Evolutionary conservation across 2,329 filamentous ascomycete species (phyloP).

Genomic region (Zarea fungicola): DNA sequence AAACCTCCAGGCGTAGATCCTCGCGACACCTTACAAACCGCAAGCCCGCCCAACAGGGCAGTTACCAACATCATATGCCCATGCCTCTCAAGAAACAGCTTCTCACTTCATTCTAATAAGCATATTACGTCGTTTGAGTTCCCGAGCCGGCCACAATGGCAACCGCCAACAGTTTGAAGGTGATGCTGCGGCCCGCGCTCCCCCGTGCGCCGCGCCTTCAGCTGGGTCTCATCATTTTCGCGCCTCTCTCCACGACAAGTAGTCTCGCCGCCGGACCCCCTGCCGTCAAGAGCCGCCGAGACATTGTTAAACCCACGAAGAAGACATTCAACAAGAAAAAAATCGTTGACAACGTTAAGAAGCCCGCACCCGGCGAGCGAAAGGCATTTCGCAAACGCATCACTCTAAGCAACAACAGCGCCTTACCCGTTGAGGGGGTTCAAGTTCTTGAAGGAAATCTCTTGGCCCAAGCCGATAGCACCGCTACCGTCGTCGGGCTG

Average conservation of each 20-base stretch:
- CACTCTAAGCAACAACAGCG: slow-evolving; percentile 90
- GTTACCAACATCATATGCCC: background rate
- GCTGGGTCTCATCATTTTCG: slow-evolving; percentile 27
- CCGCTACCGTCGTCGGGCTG: slow-evolving; percentile 65
- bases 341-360: slow-evolving; percentile 41
- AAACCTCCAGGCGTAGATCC: background rate
- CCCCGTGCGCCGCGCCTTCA: slow-evolving; percentile 29
- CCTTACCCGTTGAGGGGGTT: slow-evolving; percentile 68
- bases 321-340: slow-evolving; percentile 48
- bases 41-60: slow-evolving; percentile 3
- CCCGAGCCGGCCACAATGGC: slow-evolving; percentile 21
- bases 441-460: slow-evolving; percentile 52
- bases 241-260: slow-evolving; percentile 38
- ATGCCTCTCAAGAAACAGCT: background rate
- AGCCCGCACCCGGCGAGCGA: slow-evolving; percentile 70
- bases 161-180: slow-evolving; percentile 36
- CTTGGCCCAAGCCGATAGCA: slow-evolving; percentile 48
- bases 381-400: slow-evolving; percentile 85
- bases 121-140: background rate
- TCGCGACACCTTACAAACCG: slow-evolving; percentile 4
- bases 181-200: slow-evolving; percentile 30
- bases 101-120: background rate
- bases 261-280: slow-evolving; percentile 22
- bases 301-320: slow-evolving; percentile 35
- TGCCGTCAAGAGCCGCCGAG: slow-evolving; percentile 29